Evolutionary conservation across 371 early-diverging fungal genomes (phyloP), one percentile per base, ranked within the genome.

Genomic region (Actinomucor elegans): DNA sequence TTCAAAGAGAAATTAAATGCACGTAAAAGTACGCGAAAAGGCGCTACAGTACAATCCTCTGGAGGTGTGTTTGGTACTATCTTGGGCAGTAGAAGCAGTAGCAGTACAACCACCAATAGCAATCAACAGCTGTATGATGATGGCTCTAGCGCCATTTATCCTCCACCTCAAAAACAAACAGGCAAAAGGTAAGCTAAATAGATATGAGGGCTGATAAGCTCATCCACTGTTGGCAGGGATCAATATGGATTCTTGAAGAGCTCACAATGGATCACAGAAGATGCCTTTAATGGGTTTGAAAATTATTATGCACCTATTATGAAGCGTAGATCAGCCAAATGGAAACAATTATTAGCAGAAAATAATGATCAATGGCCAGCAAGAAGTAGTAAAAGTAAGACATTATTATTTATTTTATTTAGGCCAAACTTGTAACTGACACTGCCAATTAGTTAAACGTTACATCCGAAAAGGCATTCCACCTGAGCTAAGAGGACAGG

Each of bases 391-490:
- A 87, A 87, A 79, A 61, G 86, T 86, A 75, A 61, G 40, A 18
- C 10, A 27, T 17, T 21, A 14, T 14, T 26, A n/a, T n/a, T n/a
- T n/a, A n/a, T n/a, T n/a, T n/a, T n/a, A n/a, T n/a, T n/a, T n/a
- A n/a, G n/a, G n/a, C n/a, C n/a, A n/a, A n/a, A n/a, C n/a, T n/a
- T n/a, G n/a, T n/a, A n/a, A n/a, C n/a, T n/a, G n/a, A 34, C 12
- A 34, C 10, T 23, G 24, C 9, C 31, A 11, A 38, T 15, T 47
- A 87, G 88, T 90, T 27, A 92, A 92, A 52, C 73, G 91, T 36
- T 87, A 87, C 51, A 80, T 94, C 34, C 83, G 93, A 26, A 91
- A 91, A 66, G 94, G 94, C 8, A 87, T 94, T 47, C 94, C 94
- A 40, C 67, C 85, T 8, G 80, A 84, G n/a, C 52, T 88, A 14